These are phyloP conservation scores for Actinidia polygama DNA, from an alignment of 179 eudicot genomes.

Conservation along the genomic window DNA sequence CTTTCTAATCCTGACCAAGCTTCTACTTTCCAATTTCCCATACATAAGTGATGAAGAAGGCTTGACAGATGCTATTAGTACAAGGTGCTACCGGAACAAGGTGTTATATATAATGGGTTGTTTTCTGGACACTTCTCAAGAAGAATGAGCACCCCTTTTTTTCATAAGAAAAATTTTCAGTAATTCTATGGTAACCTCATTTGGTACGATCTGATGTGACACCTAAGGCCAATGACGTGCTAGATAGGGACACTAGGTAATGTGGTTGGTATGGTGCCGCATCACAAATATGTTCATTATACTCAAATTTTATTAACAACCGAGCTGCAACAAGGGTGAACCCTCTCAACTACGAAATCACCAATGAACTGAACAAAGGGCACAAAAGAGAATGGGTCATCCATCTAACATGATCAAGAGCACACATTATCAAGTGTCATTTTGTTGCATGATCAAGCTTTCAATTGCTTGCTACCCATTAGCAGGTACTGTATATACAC, in stretches of 20 bases:
- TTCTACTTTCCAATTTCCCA: background rate
- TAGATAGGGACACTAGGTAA: no score
- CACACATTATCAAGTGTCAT: background rate
- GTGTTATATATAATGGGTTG: background rate
- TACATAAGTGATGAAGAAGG: background rate
- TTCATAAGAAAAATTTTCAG: no score
- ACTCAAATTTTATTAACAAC: background rate
- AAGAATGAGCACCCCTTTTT: background rate
- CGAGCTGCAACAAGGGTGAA: background rate
- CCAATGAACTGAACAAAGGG: background rate
- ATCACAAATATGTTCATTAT: no score
- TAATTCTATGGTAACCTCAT: no score
- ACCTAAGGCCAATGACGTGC: no score
- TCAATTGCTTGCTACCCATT: background rate
- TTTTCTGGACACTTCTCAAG: background rate
- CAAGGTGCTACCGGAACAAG: background rate
- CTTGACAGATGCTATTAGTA: background rate
- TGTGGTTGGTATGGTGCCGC: no score
- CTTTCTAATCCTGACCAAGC: background rate
- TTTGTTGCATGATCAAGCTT: background rate
- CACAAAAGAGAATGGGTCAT: background rate
- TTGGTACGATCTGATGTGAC: no score
- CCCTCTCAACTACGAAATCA: background rate
- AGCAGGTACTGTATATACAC: background rate
- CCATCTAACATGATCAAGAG: background rate